Evolutionary conservation across 805 yeast species (phyloP), one percentile per base, ranked within the genome.

Genomic region (Lipomyces lipofer): DNA sequence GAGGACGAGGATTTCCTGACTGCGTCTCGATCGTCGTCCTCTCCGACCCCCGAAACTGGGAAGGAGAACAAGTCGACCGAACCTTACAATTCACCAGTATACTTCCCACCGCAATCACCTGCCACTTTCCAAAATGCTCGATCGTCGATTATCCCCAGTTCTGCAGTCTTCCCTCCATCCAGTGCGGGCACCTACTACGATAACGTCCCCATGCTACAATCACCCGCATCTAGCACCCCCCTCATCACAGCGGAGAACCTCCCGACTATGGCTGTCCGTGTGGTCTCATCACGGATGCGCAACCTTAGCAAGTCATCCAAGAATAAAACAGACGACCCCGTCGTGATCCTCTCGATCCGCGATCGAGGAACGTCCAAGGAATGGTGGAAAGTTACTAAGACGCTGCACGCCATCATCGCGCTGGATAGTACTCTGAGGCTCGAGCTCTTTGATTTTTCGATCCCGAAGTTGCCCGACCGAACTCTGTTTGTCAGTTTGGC

Each of bases 381-480:
- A 63, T 78, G 87, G 74, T 91, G 95, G 85, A 77, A 83, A 62
- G 81, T 88, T 49, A 74, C 82, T 39, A 89, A 89, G 64, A 69
- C 82, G 1, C 78, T 82, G 54, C 71, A 79, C 1, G 85, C 84
- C 62, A 71, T 92, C n/a, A 58, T 73, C 4, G 74, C 76, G 8
- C 75, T 91, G 58, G 95, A 89, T 68, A 69, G 71, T 21, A 80
- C 77, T 36, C 72, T 88, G 9, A 75, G 89, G 58, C 52, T 56
- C 3, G 79, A 79, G 3, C 66, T 76, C 53, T 74, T 75, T 52
- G 78, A 72, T 1, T 70, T 68, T 42, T 64, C 73, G 3, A 69
- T 85, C 27, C 86, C 90, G 0, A 71, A 76, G 6, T 67, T 88
- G 19, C 95, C 95, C 0, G 91, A 85, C 13, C 79, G 75, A 56